phyloP scores from a whole-genome alignment of 148 eudicot species.

The Fagopyrum tataricum region DNA sequence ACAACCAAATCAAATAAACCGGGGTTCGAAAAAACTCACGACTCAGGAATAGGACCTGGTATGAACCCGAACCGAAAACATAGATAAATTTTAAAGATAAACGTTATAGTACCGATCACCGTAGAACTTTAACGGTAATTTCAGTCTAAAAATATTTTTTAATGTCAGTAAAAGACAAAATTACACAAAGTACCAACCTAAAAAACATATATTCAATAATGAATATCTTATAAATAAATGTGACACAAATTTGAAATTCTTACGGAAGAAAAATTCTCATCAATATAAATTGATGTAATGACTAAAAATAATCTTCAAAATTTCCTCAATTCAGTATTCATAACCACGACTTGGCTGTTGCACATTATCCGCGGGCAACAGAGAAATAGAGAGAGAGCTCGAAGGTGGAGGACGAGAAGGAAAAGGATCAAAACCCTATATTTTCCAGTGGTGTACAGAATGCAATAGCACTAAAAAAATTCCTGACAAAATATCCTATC shows the following conservation, averaged over 20 bases:
- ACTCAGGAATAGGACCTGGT: no score
- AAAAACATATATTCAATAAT: no score
- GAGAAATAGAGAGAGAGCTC: background rate
- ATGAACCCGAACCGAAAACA: no score
- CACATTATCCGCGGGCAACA: constrained; percentile 8
- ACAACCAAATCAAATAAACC: no score
- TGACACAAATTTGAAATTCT: background rate
- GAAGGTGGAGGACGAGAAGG: background rate
- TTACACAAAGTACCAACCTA: no score
- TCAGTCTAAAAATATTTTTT: no score
- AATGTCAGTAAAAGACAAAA: no score
- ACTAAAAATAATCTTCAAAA: constrained; percentile 4
- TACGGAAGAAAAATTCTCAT: background rate
- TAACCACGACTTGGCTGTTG: constrained; percentile 3
- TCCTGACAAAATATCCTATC: background rate
- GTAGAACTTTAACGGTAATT: no score
- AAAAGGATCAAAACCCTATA: background rate
- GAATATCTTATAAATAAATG: background rate
- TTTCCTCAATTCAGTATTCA: background rate
- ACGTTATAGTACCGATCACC: no score
- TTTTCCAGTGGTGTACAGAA: background rate
- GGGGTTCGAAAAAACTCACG: no score
- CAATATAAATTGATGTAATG: background rate
- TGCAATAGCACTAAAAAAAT: background rate
- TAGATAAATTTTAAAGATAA: no score